Percentiles rank a stretch among this genome's conserved stretches.
Evolutionary conservation across 805 yeast species (phyloP).

Genomic region (Teunomyces pallodes): DNA sequence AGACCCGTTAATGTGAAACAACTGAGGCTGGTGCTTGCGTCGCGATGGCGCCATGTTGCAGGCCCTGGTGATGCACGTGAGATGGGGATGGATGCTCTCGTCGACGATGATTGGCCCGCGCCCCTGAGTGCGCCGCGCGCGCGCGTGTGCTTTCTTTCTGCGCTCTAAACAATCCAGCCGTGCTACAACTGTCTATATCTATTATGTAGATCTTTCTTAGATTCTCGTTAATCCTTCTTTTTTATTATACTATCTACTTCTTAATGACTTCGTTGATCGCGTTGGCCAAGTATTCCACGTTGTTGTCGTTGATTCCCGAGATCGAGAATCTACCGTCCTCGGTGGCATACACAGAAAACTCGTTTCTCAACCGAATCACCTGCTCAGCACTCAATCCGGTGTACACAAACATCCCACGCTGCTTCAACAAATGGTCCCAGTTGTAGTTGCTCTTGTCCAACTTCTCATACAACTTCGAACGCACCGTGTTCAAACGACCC

Average conservation of each 20-base stretch:
- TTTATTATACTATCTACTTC: constrained; percentile 11
- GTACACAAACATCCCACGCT: constrained; percentile 95
- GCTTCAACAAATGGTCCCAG: constrained; percentile 86
- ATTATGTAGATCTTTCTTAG: not conserved
- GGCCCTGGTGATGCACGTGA: not conserved
- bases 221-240: not conserved
- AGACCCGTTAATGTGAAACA: not conserved
- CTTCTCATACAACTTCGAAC: constrained; percentile 59
- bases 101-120: not conserved
- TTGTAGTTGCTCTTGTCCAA: constrained; percentile 61
- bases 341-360: constrained; percentile 80
- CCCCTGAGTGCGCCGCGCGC: not conserved
- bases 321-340: constrained; percentile 89
- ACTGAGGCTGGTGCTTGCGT: not conserved
- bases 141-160: too few relatives aligned
- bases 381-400: constrained; percentile 77
- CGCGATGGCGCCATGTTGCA: constrained; percentile 1
- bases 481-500: constrained; percentile 70
- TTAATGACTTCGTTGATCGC: constrained; percentile 53
- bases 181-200: not conserved
- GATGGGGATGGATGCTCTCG: not conserved
- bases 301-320: constrained; percentile 79
- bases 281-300: constrained; percentile 72
- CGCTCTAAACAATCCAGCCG: not conserved
- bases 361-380: constrained; percentile 64